Evolutionary conservation across 208 protist genomes (phyloP), one percentile per base, ranked within the genome.

Genomic region (Angomonas ambiguus): DNA sequence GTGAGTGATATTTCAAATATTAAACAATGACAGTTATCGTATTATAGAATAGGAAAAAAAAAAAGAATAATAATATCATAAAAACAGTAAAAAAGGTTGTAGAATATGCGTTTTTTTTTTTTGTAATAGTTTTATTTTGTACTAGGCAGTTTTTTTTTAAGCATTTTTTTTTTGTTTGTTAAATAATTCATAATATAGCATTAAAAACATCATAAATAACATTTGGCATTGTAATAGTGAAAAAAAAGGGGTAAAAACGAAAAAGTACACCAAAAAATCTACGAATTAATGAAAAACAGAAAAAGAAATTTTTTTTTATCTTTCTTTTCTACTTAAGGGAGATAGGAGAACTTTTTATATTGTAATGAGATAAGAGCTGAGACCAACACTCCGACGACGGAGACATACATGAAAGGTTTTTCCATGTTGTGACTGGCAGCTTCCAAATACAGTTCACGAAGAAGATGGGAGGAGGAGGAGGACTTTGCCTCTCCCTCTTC

Each of bases 41-140:
- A 20, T 28, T 63, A 20, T 6, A 25, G 34, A 53, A 33, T 22
- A 65, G 53, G 53, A 65, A 27, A 20, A 0, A 65, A 33, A 55
- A 55, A 65, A n/a, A 51, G 5, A 49, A 68, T 53, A 57, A 65
- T 5, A 66, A 61, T 27, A 69, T 0, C 42, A 62, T 31, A 33
- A 72, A 72, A 56, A 71, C 1, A 71, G 27, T 56, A 56, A 65
- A 24, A 30, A 24, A 30, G 45, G 31, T 2, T 42, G 49, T 28
- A 18, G 20, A 60, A 61, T 28, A 22, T 57, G 55, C 45, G 45
- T 59, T 41, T 57, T 66, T 66, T 55, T 31, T 2, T 20, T 63
- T 16, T 51, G 27, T 65, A 48, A 51, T 22, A 20, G 33, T 4
- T 58, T 58, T 30, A 33, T 58, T 58, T 58, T 58, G 27, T 5